Evolutionary conservation across 2,329 filamentous ascomycete genomes (phyloP), one percentile per base, ranked within the genome.

Genomic region (Colletotrichum lupini): DNA sequence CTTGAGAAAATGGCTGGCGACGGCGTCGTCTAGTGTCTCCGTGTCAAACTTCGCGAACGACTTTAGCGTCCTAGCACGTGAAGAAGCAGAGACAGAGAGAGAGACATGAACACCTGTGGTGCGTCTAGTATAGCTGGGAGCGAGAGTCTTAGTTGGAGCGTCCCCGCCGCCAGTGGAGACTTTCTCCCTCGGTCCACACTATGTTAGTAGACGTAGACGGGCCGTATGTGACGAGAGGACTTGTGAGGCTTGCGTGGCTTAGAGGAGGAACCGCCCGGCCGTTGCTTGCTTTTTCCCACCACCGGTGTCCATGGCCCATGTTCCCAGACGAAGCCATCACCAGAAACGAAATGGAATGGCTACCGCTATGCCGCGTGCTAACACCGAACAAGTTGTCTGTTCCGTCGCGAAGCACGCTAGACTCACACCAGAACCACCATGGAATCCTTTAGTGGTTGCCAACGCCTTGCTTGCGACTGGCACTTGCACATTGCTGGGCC

Each of bases 381-480:
- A 56, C 59, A 68, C 69, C 42, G 65, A 72, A 64, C 12, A 55
- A 64, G 58, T 68, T 26, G 68, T n/a, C 42, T 72, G 60, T 71
- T 69, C 66, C 69, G 69, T n/a, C 16, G 56, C 71, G 61, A 61
- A 57, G 56, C 60, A 67, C 67, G 71, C 71, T 73, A 73, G 71
- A 73, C 52, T 73, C 67, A 73, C 67, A 73, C 67, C 71, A 73
- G 71, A 73, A 73, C 67, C 28, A 49, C 56, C 60, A 52, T 69
- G 62, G 67, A 73, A 70, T 71, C 57, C 24, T 66, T 68, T 60
- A 66, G 59, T 32, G 59, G 46, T 60, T 70, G 42, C 66, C 64
- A 62, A 42, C 49, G 58, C 55, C 46, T 67, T 56, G 32, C 68
- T 46, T 46, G 56, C n/a, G 32, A 46, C 62, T 55, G 53, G 53